Evolutionary conservation across 352 stramenopile species (phyloP).

Genomic region (Globisporangium solare): DNA sequence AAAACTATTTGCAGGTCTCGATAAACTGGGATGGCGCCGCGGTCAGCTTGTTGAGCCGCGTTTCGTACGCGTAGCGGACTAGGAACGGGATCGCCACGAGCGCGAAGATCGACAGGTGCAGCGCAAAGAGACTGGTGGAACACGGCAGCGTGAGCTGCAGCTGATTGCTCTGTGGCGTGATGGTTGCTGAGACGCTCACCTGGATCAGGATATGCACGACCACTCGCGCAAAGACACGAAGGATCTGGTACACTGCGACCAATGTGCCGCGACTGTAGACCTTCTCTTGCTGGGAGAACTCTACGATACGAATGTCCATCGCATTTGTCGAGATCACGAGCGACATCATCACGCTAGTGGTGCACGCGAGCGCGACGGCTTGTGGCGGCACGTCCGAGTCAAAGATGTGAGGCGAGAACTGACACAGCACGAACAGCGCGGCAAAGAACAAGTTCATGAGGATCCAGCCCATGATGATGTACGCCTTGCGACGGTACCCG

Average conservation of each 20-base stretch:
- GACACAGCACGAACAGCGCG: conserved; percentile 23
- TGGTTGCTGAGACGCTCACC: background rate
- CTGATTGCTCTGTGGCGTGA: background rate
- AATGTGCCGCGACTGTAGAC: conserved; percentile 23
- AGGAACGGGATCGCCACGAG: conserved; percentile 30
- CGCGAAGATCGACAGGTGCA: conserved; percentile 25
- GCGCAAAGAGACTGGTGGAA: conserved; percentile 15
- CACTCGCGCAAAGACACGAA: conserved; percentile 25
- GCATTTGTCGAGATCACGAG: conserved; percentile 27
- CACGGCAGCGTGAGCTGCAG: conserved; percentile 16
- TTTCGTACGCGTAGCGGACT: conserved; percentile 22
- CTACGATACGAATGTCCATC: conserved; percentile 35
- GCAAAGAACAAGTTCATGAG: conserved; percentile 20
- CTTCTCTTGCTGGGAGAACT: conserved; percentile 41
- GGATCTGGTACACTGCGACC: conserved; percentile 27
- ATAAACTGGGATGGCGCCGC: conserved; percentile 5
- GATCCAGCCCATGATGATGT: conserved; percentile 59
- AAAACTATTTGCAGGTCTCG: conserved; percentile 18
- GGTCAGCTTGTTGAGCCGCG: background rate
- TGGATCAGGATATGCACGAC: conserved; percentile 20
- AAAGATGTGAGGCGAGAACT: conserved; percentile 14
- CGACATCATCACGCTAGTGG: conserved; percentile 24
- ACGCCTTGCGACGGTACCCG: conserved; percentile 50
- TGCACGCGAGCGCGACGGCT: conserved; percentile 6
- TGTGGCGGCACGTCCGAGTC: conserved; percentile 4